These are phyloP conservation scores for Apiospora pterosperma DNA, from an alignment of 2,329 filamentous ascomycete genomes.

Conservation along the genomic window DNA sequence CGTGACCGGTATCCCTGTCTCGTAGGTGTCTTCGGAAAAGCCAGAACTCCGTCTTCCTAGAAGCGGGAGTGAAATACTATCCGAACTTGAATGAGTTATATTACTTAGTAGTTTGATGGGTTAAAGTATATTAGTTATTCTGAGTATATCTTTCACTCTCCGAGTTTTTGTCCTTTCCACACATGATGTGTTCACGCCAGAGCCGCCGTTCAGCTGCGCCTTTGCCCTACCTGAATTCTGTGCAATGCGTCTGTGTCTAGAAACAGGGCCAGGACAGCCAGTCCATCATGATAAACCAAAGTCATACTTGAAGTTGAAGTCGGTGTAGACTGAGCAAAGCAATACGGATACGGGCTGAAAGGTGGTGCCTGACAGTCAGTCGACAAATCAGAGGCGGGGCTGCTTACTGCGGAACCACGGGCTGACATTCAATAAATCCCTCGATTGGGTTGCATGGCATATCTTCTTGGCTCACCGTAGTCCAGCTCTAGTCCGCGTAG, in stretches of 20 bases:
- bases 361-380: not conserved
- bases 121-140: slow-evolving; percentile 7
- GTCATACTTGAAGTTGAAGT: not conserved
- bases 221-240: not conserved
- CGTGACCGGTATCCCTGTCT: not conserved
- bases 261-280: not conserved
- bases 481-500: not conserved
- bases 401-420: not conserved
- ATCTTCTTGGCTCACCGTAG: not conserved
- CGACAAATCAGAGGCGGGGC: not conserved
- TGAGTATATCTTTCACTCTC: slow-evolving; percentile 1
- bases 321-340: too few species aligned
- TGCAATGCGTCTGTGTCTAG: not conserved
- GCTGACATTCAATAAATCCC: not conserved
- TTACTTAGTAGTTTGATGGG: too few species aligned
- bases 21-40: not conserved
- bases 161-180: slow-evolving; percentile 11
- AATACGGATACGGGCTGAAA: not conserved
- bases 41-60: too few species aligned
- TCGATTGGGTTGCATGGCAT: not conserved
- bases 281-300: not conserved
- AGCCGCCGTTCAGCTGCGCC: not conserved
- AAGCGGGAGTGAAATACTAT: too few species aligned
- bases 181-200: too few species aligned
- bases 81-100: too few species aligned